A percentile compares a stretch with the other conserved stretches of the same genome.
phyloP scores from a whole-genome alignment of 306 rosid species.

The Malus sieversii region DNA sequence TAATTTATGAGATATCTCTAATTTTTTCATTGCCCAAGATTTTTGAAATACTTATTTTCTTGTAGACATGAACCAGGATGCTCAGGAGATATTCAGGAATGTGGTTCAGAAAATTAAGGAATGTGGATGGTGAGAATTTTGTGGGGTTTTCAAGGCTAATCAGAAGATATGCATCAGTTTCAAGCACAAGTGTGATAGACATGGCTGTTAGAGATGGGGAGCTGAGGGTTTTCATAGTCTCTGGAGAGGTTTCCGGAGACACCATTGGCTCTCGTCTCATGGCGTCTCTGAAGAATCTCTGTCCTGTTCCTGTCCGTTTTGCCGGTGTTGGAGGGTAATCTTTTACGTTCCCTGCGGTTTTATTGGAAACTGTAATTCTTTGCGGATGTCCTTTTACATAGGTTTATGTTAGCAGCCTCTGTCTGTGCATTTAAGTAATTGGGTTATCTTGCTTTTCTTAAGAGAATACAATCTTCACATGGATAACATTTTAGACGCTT shows the following conservation, averaged over 20 bases:
- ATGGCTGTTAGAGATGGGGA: slow-evolving; percentile 65
- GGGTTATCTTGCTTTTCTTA: background rate
- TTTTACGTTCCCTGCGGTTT: background rate
- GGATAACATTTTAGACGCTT: background rate
- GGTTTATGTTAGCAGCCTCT: background rate
- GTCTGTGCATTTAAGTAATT: background rate
- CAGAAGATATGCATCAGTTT: slow-evolving; percentile 23
- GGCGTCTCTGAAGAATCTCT: slow-evolving; percentile 55
- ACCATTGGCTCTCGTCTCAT: slow-evolving; percentile 75
- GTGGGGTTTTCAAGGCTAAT: slow-evolving; percentile 15
- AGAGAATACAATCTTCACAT: background rate
- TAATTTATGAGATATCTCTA: background rate
- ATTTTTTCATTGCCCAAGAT: background rate
- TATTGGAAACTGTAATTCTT: background rate
- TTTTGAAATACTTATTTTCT: background rate
- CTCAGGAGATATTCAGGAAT: slow-evolving; percentile 6
- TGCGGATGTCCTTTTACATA: background rate
- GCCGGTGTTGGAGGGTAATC: slow-evolving; percentile 84
- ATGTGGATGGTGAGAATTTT: background rate
- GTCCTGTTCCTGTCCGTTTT: slow-evolving; percentile 55
- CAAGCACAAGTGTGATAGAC: slow-evolving; percentile 31
- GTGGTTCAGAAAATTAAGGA: slow-evolving; percentile 34
- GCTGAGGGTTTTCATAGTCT: slow-evolving; percentile 70
- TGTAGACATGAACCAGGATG: slow-evolving; percentile 9
- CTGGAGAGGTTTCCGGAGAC: slow-evolving; percentile 93